Base-by-base conservation (phyloP, 345 rosid species). In the Toxicodendron radicans region DNA sequence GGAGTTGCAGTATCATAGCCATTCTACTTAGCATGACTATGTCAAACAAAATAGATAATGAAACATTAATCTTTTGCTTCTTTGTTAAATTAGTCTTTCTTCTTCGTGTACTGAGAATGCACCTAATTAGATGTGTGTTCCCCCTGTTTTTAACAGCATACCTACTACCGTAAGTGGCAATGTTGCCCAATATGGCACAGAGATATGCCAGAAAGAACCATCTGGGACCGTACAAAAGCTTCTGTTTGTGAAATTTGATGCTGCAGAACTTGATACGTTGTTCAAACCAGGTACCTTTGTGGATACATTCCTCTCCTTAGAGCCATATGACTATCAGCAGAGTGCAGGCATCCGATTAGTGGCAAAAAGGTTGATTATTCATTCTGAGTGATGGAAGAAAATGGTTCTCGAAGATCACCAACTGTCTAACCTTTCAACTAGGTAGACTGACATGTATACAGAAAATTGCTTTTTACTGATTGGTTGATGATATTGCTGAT, bases 251-350 rank as follows among this genome's bases (percentile, higher is more conserved):
- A 76, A 82, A 72, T 82, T 87, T 59, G 84, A 82, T 60, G 53
- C 68, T 1, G 82, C 69, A 17, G 97, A 95, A 85, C 89, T 95
- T 0, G 73, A 82, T 54, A 46, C 81, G 38, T 71, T 85, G 65
- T 46, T 91, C 59, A 75, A 33, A 6, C 65, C 83, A 3, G 93
- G 93, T 77, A 83, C 58, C 73, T 68, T 71, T 35, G 73, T 92
- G 7, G 97, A 95, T 76, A 86, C 88, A n/a, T 91, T 76, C 81
- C 67, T 95, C 79, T 81, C 91, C 61, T 64, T 92, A 46, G 93
- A 87, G 74, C 72, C 89, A 12, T 95, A 92, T 66, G 99, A 91
- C 76, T 91, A 84, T 80, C 93, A 82, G 73, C 91, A 82, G 74
- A 77, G 41, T 66, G 90, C 97, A 24, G 99, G 99, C 65, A 89